These are phyloP conservation scores for Scenedesmus sp. DNA, from an alignment of 163 green algal genomes.

Conservation along the genomic window DNA sequence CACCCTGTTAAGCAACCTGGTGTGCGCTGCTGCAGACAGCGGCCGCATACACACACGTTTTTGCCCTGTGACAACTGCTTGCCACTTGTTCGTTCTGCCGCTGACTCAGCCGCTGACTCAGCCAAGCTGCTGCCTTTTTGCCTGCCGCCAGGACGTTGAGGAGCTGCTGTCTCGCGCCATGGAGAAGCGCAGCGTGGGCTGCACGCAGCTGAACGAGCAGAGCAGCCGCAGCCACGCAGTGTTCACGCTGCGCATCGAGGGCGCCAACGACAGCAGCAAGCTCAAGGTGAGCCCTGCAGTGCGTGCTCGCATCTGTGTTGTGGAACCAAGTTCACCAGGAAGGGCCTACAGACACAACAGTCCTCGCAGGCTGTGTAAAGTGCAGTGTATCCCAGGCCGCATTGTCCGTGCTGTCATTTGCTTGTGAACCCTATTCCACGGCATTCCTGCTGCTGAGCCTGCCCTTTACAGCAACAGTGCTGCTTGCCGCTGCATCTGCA, in stretches of 20 bases:
- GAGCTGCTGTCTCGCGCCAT: constrained; percentile 87
- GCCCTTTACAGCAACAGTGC: too few species aligned
- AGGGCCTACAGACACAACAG: too few species aligned
- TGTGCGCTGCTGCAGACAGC: not conserved
- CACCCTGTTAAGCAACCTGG: not conserved
- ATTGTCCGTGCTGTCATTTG: too few species aligned
- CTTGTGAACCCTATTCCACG: too few species aligned
- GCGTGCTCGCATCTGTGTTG: not conserved
- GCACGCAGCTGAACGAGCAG: constrained; percentile 94
- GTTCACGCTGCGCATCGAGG: constrained; percentile 95
- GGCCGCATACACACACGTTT: too few species aligned
- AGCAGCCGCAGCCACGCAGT: constrained; percentile 95
- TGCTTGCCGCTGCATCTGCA: not conserved
- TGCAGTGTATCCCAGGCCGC: too few species aligned
- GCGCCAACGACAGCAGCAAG: constrained; percentile 79
- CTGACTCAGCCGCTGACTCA: not conserved
- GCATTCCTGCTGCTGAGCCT: too few species aligned
- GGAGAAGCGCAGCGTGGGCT: constrained; percentile 83
- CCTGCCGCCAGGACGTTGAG: constrained; percentile 63
- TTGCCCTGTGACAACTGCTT: too few species aligned
- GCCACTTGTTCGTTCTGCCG: too few species aligned
- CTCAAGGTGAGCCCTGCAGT: constrained; percentile 69
- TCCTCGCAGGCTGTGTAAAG: too few species aligned
- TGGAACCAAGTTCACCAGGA: too few species aligned
- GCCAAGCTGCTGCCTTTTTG: not conserved